Evolutionary conservation across 352 stramenopile genomes (phyloP), one percentile per base, ranked within the genome.

Genomic region (Phytophthora pini): DNA sequence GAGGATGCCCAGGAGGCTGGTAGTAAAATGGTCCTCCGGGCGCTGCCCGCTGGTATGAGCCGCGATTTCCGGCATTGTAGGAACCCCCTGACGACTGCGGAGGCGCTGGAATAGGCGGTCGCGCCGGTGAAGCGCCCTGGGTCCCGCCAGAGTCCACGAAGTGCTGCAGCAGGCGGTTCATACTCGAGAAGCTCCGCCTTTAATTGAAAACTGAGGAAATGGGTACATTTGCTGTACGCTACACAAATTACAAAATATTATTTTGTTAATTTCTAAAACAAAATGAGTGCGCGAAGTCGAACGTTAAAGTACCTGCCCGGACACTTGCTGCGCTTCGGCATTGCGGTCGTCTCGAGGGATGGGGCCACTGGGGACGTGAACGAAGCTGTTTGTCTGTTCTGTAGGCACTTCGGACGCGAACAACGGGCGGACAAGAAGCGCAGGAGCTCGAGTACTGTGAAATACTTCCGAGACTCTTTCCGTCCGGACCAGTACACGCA

Each of bases 91-190:
- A 82, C 1, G 69, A 80, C 44, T 77, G 51, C 43, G 68, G 66
- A 4, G 70, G 68, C n/a, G 43, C 45, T 3, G 65, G 56, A 39
- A 78, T 72, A 3, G 63, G 59, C 38, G 67, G 62, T 2, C 61
- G 67, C 13, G 67, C 47, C 39, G 56, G 44, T 7, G 67, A 24
- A 1, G 48, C 22, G 48, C 34, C 44, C 48, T 61, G 65, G n/a
- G 54, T 32, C 3, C 48, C 65, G 47, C 39, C 49, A 20, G 61
- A 70, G 68, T 76, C 77, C 47, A 86, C 76, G 62, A 87, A 89
- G 56, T 72, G 76, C 80, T 89, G 80, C 22, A 89, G 72, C 56
- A 89, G 64, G 11, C 80, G 66, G 60, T 87, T 89, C 80, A 89
- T 89, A 0, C 32, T 48, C 12, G 26, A 65, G 20, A 52, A 58